Evolutionary conservation across 2,329 filamentous ascomycete genomes (phyloP), one percentile per base, ranked within the genome.

Genomic region (Colletotrichum cereale): DNA sequence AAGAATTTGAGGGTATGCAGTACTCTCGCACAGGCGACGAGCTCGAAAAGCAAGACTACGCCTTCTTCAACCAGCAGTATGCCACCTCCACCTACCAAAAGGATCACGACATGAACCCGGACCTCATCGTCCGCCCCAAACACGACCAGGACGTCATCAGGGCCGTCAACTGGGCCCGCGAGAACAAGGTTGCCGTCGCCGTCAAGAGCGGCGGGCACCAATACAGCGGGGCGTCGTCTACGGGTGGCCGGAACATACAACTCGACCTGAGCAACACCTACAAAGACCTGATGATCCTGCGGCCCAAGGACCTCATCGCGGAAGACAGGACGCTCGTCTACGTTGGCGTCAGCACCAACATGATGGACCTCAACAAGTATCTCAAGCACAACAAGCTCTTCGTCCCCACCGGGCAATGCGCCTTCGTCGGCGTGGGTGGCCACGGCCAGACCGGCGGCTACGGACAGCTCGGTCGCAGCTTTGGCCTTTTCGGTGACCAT

Each of bases 401-500:
- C 73, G 79, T 86, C 0, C 84, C 84, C 4, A 80, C 83, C 11
- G 85, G 85, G 0, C 84, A 86, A 61, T 86, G 85, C 61, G 80
- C 80, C 5, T 80, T 81, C 26, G 84, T 86, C 4, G 82, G 82
- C 58, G 75, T 86, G 0, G 85, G 85, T 8, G 85, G 85, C 0
- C 85, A 86, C 69, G 84, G 79, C 0, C 84, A 86, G 71, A 85
- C 83, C 0, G 85, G 85, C 47, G 85, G 85, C 3, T 86, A 84
- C 61, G 84, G 85, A 1, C 84, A 85, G 68, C 77, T 86, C 0
- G 83, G 77, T 5, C 83, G 85, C 7, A 83, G 82, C 73, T 86
- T 87, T 57, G 88, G 88, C 1, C 80, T 90, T 0, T 84, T 83
- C 5, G 87, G 87, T 0, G 88, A 90, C 70, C 84, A 89, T 62